Evolutionary conservation across 768 basidiomycete species (phyloP), one percentile per base, ranked within the genome.

Genomic region (Cubamyces sp.): DNA sequence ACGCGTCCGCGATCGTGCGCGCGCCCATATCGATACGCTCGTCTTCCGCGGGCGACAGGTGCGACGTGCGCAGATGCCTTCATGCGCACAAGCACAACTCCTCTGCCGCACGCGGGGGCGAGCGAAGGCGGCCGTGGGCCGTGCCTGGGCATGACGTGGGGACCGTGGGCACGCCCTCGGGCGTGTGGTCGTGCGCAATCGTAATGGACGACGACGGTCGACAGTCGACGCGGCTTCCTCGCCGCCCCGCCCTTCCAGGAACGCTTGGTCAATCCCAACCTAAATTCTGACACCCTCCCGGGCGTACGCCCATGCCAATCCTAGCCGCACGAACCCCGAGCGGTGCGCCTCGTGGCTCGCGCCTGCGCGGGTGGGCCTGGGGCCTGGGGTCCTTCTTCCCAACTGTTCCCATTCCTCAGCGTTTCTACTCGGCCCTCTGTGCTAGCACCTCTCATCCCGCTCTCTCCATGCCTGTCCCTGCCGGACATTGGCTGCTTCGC

Each of bases 241-340:
- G 57, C 39, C 52, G 53, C 60, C 61, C 40, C 54, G 57, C 47
- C 26, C 56, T 34, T 40, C 56, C 34, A 57, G 62, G 56, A 57
- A 57, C 51, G 8, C 52, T 63, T 58, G 43, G 62, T 63, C 56
- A 63, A 58, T 63, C 57, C 56, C 62, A 63, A 63, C 62, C 58
- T 57, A 48, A 63, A 58, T 23, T 26, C 39, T 51, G 49, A 41
- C 45, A 14, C 48, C 40, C 54, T 21, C 37, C 41, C 16, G 19
- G 41, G 57, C 37, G 21, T 23, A 5, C 39, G 18, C n/a, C 21
- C 46, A 37, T 19, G 41, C 57, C 23, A 23, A 41, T 50, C 54
- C 39, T 25, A 48, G 40, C 57, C 57, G 47, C 57, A 12, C 57
- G 23, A 30, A 14, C n/a, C 23, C 57, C 57, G 39, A 41, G 8